Base-by-base conservation (phyloP, 352 stramenopile species). In the Globisporangium apiculatum region DNA sequence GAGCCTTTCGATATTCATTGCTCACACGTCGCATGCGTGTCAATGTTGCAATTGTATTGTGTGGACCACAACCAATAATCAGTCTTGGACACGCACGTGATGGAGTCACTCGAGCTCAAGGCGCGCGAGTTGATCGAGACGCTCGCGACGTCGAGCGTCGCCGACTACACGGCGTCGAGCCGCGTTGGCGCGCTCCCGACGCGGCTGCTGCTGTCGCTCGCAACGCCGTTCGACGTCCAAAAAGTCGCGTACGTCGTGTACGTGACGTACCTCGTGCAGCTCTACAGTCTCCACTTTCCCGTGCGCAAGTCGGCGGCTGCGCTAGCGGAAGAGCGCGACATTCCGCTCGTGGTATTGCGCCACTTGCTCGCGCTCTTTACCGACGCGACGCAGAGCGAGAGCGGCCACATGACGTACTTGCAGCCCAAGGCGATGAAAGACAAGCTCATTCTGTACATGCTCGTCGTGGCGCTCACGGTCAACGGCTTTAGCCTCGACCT, bases 391-490 rank as follows among this genome's bases (percentile, higher is more conserved):
- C 72, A 87, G 59, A 63, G 59, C 60, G 61, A 68, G 36, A 80
- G 67, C 54, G 81, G 83, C 38, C 64, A 79, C 64, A 79, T 66
- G 59, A 80, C 66, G 66, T 91, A 90, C 68, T 57, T 86, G 38
- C 77, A 89, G 64, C 74, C 83, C 46, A 94, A 94, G 69, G 58
- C 71, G 10, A 76, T 81, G 60, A 91, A 91, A 64, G 83, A 94
- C 66, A 89, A 94, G 71, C 67, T 91, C 49, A 71, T 86, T 41
- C 54, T 94, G 17, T 79, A 89, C 66, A 66, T 94, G 64, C 64
- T 94, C 24, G 76, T 87, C 47, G 68, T 91, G 18, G 83, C 80
- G 48, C 68, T 94, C 36, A 91, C 79, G 15, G 57, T 90, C 18
- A 89, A 87, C 64, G 66, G 61, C 48, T 94, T 89, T 66, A 89